Evolutionary conservation across 257 asterid genomes (phyloP), one percentile per base, ranked within the genome.

Genomic region (Lavandula angustifolia): DNA sequence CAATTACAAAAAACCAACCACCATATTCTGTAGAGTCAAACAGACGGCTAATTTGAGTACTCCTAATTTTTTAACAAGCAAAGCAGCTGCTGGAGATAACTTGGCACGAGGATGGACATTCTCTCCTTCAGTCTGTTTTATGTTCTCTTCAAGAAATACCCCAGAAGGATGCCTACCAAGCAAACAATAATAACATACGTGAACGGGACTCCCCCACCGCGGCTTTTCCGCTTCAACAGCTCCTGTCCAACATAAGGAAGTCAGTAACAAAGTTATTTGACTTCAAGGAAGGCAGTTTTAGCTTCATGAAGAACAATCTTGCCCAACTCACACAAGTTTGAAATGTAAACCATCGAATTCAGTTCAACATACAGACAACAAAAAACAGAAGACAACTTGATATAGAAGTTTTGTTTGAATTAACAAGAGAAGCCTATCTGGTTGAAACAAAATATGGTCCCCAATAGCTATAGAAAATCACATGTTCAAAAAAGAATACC

Each of bases 91-190:
- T 14, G 16, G 66, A 67, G 61, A 64, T 32, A 62, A 76, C 64
- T 47, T 71, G 53, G 66, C 27, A 22, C 27, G 1, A 22, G 27
- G 27, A 2, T 22, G 42, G 58, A 33, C 31, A 46, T 12, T 46
- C 50, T 57, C 43, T 67, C 63, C 60, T 35, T 37, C 38, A 3
- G 29, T 84, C 78, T 2, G 27, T 22, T 1, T 22, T 22, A 85
- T 62, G 84, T 75, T 70, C 69, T 85, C 89, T 89, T 92, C 85
- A 92, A 56, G 64, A 89, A 75, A 74, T 83, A 92, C 22, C 96
- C 98, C 82, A 92, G 49, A 12, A 92, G 65, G 64, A 89, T 72
- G 78, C 96, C 91, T 37, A 89, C 52, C 79, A 89, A 78, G 59
- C 91, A 96, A 18, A 87, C 68, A 13, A 85, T 66, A 70, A 89